Evolutionary conservation across 2,329 filamentous ascomycete genomes (phyloP), one percentile per base, ranked within the genome.

Genomic region (Rhinocladiella mackenziei): DNA sequence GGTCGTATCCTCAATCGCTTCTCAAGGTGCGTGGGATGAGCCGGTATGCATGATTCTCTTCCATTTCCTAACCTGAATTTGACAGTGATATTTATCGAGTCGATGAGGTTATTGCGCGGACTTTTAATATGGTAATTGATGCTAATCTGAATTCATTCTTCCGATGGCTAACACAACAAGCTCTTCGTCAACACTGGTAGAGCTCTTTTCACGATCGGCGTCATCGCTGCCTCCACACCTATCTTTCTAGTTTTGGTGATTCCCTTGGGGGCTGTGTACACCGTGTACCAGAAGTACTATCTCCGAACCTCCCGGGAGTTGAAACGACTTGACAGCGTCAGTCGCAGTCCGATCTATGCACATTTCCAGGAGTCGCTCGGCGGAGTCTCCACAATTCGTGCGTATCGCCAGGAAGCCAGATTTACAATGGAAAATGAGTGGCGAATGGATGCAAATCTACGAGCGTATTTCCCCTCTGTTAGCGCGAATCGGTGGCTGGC

Each of bases 321-420:
- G 54, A 98, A 98, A 74, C 80, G 92, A 54, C 75, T 98, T 47
- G 92, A 98, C 67, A 96, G 89, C 63, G 84, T 97, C 56, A 95
- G 85, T 63, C 83, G 89, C 58, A 96, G 89, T 64, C 94, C 94
- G 18, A 94, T 98, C 58, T 98, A 89, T 65, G 92, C 92, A 5
- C 94, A 98, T 66, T 98, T 98, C 71, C 92, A 98, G 63, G 94
- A 98, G 68, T 94, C 89, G 1, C 78, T 98, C 7, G 91, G 88
- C 50, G 92, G 92, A 31, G 84, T 96, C 61, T 87, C 86, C 48
- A 98, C 92, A 8, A 97, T 98, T 60, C 85, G 94, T 55, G 94
- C 92, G 25, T 98, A 94, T 71, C 78, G 84, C 50, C 91, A 98
- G 64, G 82, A 94, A 65, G 74, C 81, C 53, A 78, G 92, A 45